Evolutionary conservation across 257 asterid species (phyloP), one percentile per base, ranked within the genome.

Genomic region (Pogostemon cablin): DNA sequence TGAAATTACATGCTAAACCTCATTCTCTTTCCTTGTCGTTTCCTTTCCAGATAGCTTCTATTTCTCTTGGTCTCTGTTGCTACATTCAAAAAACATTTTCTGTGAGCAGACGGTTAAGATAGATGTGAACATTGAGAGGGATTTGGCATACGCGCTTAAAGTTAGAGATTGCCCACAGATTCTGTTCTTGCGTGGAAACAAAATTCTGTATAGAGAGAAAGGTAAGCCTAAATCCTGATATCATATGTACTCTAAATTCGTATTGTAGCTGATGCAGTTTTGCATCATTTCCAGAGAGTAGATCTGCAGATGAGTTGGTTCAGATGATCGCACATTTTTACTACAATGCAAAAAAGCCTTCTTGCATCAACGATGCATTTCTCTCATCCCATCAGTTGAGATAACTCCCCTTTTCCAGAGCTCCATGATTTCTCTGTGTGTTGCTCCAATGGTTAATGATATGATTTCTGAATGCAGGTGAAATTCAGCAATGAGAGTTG

Each of bases 131-230:
- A 93, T 93, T 37, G 99, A 91, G 79, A 86, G 81, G 77, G 99
- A 93, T 85, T 74, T 93, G 75, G 99, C 99, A 2, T 93, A 91
- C 25, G 96, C 99, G 20, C 97, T 93, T 54, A 89, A 90, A 79
- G 97, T 81, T 71, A 85, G 72, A 86, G 96, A 93, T 72, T 81
- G 97, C 84, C 99, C 99, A 1, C 90, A 87, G 72, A 82, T 89
- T 71, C 66, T 93, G 82, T 93, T 93, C 87, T 76, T 91, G 12
- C 90, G 95, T 6, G 99, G 97, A 65, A 85, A 89, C 84, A 84
- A 76, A 77, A 89, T 93, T 54, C 59, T 93, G 20, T 82, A 93
- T 41, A 80, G 97, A 75, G 99, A 91, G 79, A 93, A 80, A 79
- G 96, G 99, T 91, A 68, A 67, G 41, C 53, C 10, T 2, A 12